A percentile compares a stretch with the other conserved stretches of the same genome.
These are phyloP conservation scores for Thelonectria olida DNA, from an alignment of 2,329 filamentous ascomycete genomes.

Conservation along the genomic window DNA sequence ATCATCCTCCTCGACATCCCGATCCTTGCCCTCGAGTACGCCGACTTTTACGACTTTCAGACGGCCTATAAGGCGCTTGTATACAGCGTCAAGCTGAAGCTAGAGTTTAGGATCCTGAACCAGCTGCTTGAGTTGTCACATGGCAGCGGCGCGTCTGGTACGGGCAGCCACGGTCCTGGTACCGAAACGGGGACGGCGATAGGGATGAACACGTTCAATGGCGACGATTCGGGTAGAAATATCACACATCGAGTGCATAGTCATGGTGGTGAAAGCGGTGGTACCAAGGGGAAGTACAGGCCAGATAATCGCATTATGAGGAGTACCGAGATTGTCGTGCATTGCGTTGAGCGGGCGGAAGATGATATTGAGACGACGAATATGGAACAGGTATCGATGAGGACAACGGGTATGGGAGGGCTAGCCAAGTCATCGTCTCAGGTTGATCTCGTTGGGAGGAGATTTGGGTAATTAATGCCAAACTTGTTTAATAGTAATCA, in stretches of 20 bases:
- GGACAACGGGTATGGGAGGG: not conserved
- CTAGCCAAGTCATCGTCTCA: not conserved
- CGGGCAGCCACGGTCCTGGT: conserved; percentile 14
- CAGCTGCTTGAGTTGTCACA: conserved; percentile 44
- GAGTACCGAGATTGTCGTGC: conserved; percentile 2
- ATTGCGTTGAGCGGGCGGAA: not conserved
- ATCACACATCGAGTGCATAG: not conserved
- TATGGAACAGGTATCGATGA: not conserved
- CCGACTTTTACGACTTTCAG: conserved; percentile 46
- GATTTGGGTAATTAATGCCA: not conserved
- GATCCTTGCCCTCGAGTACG: conserved; percentile 47
- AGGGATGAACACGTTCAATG: not conserved
- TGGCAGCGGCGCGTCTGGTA: conserved; percentile 31
- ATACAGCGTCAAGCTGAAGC: conserved; percentile 50
- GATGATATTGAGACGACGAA: not conserved
- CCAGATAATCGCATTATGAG: not conserved
- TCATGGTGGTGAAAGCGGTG: not conserved
- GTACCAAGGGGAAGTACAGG: not conserved
- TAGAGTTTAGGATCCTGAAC: conserved; percentile 51
- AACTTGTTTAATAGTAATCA: too few relatives aligned
- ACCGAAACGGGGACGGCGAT: not conserved
- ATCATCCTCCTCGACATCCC: conserved; percentile 56
- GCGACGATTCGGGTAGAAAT: not conserved
- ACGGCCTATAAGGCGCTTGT: conserved; percentile 48
- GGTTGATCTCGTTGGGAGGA: not conserved